Percentiles rank a stretch among this genome's conserved stretches.
Evolutionary conservation across 2,329 filamentous ascomycete genomes (phyloP).

Genomic region (Neofusicoccum sp.): DNA sequence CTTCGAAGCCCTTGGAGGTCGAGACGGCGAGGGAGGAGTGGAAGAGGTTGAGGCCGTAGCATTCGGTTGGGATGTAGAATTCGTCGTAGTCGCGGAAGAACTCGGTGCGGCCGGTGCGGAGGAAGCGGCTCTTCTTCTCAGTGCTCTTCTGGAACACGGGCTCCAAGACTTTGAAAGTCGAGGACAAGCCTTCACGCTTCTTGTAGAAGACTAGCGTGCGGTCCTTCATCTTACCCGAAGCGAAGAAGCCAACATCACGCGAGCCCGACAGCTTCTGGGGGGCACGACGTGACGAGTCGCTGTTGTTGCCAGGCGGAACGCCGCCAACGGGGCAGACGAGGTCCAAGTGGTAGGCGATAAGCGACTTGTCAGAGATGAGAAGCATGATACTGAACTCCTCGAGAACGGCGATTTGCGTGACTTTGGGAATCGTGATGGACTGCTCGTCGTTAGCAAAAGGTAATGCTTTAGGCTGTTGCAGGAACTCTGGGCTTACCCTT

Average conservation of each 20-base stretch:
- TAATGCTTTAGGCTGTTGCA: background rate
- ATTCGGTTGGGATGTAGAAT: constrained; percentile 96
- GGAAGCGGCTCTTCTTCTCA: constrained; percentile 75
- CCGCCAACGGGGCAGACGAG: constrained; percentile 66
- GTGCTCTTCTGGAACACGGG: constrained; percentile 92
- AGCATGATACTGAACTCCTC: constrained; percentile 95
- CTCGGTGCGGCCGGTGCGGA: constrained; percentile 76
- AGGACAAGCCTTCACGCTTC: constrained; percentile 88
- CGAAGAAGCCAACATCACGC: constrained; percentile 95
- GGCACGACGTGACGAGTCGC: constrained; percentile 76
- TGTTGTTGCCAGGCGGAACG: constrained; percentile 56
- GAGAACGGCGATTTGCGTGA: constrained; percentile 91
- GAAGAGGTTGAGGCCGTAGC: constrained; percentile 94
- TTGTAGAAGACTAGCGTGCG: constrained; percentile 95
- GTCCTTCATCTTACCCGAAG: constrained; percentile 96
- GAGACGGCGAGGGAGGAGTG: constrained; percentile 90
- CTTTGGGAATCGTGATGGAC: constrained; percentile 74
- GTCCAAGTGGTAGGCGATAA: constrained; percentile 94
- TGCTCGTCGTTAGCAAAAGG: constrained; percentile 39
- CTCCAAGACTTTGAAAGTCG: constrained; percentile 93
- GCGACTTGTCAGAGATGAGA: constrained; percentile 84
- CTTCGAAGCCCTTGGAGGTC: constrained; percentile 90
- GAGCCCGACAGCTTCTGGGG: constrained; percentile 85
- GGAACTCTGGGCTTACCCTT: constrained; percentile 62
- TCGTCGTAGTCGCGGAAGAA: constrained; percentile 98